Percentiles rank a stretch among this genome's conserved stretches.
Conservation (phyloP, 768 basidiomycete genomes). For the Rickenella mellea region DNA sequence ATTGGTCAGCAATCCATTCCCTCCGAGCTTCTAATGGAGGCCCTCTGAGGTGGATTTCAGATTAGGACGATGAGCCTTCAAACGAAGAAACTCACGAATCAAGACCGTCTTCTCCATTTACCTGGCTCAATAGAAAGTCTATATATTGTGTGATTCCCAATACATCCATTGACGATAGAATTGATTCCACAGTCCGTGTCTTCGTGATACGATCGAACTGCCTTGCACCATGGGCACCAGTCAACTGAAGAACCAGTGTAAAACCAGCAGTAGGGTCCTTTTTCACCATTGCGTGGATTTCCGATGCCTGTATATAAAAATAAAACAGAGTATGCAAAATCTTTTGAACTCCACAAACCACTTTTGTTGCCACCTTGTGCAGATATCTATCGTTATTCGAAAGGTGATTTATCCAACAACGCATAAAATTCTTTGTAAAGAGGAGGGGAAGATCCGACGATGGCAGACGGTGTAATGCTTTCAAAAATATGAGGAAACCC, state of each 20-base stretch:
- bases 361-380: constrained; percentile 79
- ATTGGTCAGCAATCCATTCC: constrained; percentile 82
- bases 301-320: constrained; percentile 43
- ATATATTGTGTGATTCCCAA: constrained; percentile 75
- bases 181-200: constrained; percentile 85
- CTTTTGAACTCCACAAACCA: constrained; percentile 38
- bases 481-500: constrained; percentile 91
- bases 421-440: constrained; percentile 93
- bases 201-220: constrained; percentile 90
- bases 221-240: constrained; percentile 71
- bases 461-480: constrained; percentile 59
- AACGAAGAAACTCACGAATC: constrained; percentile 27
- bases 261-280: constrained; percentile 74
- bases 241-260: constrained; percentile 75
- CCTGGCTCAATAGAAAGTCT: constrained; percentile 53
- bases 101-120: constrained; percentile 36
- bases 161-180: constrained; percentile 63
- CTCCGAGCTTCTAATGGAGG: constrained; percentile 37
- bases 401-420: constrained; percentile 93
- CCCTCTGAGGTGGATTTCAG: constrained; percentile 5
- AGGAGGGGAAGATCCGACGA: constrained; percentile 69
- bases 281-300: constrained; percentile 68
- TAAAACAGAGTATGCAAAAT: neutral
- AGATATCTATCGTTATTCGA: constrained; percentile 81
- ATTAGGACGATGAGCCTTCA: constrained; percentile 3